Percentiles rank a stretch among this genome's conserved stretches.
These are phyloP conservation scores for Euphorbia schlechtendalii DNA, from an alignment of 441 rosid genomes.

Conservation along the genomic window DNA sequence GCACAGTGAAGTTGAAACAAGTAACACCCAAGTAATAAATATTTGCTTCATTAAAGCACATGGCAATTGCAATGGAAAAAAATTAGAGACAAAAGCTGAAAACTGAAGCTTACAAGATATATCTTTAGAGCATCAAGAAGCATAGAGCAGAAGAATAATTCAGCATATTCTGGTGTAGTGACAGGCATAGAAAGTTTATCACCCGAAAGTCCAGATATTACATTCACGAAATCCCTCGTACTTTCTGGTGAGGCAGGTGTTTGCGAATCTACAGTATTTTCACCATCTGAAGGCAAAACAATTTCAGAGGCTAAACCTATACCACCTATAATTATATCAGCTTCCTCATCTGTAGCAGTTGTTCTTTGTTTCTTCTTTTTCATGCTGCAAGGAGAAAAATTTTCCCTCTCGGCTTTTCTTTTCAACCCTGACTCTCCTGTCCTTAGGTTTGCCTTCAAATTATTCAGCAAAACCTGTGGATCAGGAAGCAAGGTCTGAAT, in stretches of 20 bases:
- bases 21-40: conserved; percentile 5
- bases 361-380: conserved; percentile 42
- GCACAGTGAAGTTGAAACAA: conserved; percentile 3
- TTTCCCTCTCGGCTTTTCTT: conserved; percentile 41
- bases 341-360: conserved; percentile 32
- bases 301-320: conserved; percentile 34
- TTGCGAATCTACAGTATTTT: conserved; percentile 24
- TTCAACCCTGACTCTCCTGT: conserved; percentile 32
- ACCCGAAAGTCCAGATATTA: conserved; percentile 65
- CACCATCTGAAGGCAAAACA: conserved; percentile 29
- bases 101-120: conserved; percentile 52
- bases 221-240: conserved; percentile 40
- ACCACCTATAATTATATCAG: conserved; percentile 63
- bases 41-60: conserved; percentile 2
- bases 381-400: conserved; percentile 23
- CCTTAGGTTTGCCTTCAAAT: conserved; percentile 33
- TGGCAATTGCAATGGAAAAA: neutral
- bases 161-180: conserved; percentile 47
- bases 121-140: conserved; percentile 67
- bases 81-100: neutral
- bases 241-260: conserved; percentile 32
- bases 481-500: conserved; percentile 70
- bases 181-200: conserved; percentile 31
- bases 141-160: conserved; percentile 55
- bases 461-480: conserved; percentile 69